Evolutionary conservation across 306 rosid species (phyloP), one percentile per base, ranked within the genome.

Genomic region (Canavalia gladiata): DNA sequence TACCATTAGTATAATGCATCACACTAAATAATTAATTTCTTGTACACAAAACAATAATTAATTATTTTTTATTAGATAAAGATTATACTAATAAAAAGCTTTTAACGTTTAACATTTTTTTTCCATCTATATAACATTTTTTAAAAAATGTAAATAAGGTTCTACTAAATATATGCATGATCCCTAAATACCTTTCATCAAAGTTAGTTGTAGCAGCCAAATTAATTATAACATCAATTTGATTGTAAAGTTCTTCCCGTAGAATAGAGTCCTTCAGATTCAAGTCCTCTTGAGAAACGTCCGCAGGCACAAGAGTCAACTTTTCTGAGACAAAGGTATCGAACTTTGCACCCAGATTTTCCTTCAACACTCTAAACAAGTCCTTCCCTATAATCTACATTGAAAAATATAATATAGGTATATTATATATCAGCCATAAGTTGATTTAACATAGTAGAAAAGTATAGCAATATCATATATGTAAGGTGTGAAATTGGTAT

Each of bases 151-250:
- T 37, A 37, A 2, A 57, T 57, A 2, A 28, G 37, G 42, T 33
- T 30, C 2, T 31, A 18, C 25, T 18, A 18, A 18, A 18, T 18
- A 67, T 5, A 18, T 45, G 28, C 34, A 56, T 39, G 66, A 18
- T 34, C 34, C 31, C 8, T 33, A 30, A 28, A n/a, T 82, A 91
- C 98, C 98, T 91, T 79, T 91, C 92, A 66, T 94, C 90, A 33
- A 94, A 91, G 35, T 89, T 87, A 9, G 98, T 94, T 3, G 93
- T 91, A 4, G 97, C 97, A 54, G 97, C 97, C 28, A 94, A 80
- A 75, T 94, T 89, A 41, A 92, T 74, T 51, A 94, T 89, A 41
- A 80, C 81, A 82, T 94, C 87, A 4, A 69, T 51, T 57, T 88
- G 67, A 49, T 57, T 75, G 57, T 42, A 54, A 56, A 94, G 79